Base-by-base conservation (phyloP, 1,284 basidiomycete species). In the Psilocybe mexicana region DNA sequence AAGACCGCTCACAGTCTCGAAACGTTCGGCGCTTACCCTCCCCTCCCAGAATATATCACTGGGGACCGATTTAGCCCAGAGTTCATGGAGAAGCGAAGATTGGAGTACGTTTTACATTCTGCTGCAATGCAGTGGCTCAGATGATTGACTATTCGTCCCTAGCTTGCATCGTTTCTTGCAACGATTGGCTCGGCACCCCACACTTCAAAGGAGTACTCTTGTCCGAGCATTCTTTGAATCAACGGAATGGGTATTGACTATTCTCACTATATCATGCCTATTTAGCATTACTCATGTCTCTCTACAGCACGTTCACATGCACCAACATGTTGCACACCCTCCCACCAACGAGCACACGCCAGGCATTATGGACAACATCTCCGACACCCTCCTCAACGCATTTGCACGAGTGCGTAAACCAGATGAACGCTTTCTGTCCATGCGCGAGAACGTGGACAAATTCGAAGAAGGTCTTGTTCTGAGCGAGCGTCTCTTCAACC, bases 21-120 rank as follows among this genome's bases (percentile, higher is more conserved):
- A 24, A 51, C 30, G 12, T 42, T 11, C n/a, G 23, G 46, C 40
- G 33, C 52, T 58, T 38, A 54, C 38, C 23, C 10, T 12, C 18
- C 4, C 48, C 30, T 18, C 24, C 55, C 70, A 96, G 95, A 97
- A 73, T 99, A 99, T 72, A 85, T 99, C 59, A 98, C 96, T 30
- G 96, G 96, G 18, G 96, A 99, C 73, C 83, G 97, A 57, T 99
- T 99, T 76, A 94, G 94, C 64, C 85, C 90, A 4, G 97, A 98
- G 68, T 99, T 99, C 67, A 92, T 99, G 79, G 96, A 98, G 71
- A 85, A 91, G 55, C 82, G 96, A 64, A 84, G 93, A 62, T 77
- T 88, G 63, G 96, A 98, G 95, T 97, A 71, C 72, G 92, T 26
- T 72, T 14, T 26, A 43, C 36, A 43, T 33, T 33, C 14, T 49